Base-by-base conservation (phyloP, 1,139 yeast species). In the Arxiozyma bovina region DNA sequence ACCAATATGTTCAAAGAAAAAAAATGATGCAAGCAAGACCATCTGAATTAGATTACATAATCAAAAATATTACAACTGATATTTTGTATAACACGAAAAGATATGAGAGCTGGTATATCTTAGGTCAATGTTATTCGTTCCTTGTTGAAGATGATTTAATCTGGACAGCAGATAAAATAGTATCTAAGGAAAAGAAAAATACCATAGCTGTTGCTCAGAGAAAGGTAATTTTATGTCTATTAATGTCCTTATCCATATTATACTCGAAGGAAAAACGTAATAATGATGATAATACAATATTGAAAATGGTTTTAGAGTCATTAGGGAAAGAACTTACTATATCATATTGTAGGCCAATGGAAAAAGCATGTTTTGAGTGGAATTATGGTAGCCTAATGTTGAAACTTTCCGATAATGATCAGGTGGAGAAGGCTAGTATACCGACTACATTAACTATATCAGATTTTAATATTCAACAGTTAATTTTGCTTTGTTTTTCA, bases 81-180 rank as follows among this genome's bases (percentile, higher is more conserved):
- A 70, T 94, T 34, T 67, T 82, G 2, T 82, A 83, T 65, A 82
- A 85, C 3, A 77, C 86, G 1, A 73, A 78, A 51, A 74, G 97
- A 30, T 77, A 85, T 51, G 99, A 93, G 68, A 81, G 89, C 18
- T 94, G 99, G 99, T 74, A 82, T 50, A 75, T 89, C 1, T 70
- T 93, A 21, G 96, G 95, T 0, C 93, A 85, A 66, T 84, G 94
- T 0, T 90, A 80, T 62, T 85, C 91, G 0, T 83, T 76, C 55
- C 73, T 87, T 44, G 96, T 86, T 0, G 98, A 91, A 60, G 96
- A 89, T 68, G 96, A 88, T 60, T 72, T 93, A 54, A 82, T 89
- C 9, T 89, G 96, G 95, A 86, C 93, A 0, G 85, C 96, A 0
- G 97, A 91, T 65, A 87, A 87, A 61, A 71, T 90, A 43, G 85